These are phyloP conservation scores for Herpetomonas muscarum DNA, from an alignment of 208 protist species.

Conservation along the genomic window DNA sequence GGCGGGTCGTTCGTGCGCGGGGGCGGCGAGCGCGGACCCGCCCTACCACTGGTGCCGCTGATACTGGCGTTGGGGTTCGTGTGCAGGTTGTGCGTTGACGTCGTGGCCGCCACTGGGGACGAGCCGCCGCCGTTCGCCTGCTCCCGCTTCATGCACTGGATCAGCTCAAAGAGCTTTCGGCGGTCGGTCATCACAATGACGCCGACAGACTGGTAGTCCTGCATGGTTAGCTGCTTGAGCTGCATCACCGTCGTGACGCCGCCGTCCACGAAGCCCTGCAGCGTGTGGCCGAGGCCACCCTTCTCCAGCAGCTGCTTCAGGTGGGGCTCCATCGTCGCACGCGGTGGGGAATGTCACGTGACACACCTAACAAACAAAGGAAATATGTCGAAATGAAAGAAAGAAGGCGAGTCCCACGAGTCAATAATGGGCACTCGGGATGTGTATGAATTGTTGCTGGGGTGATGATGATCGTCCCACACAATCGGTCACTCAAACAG, in stretches of 20 bases:
- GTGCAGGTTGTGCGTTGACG: background rate
- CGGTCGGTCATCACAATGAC: constrained; percentile 89
- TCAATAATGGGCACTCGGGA: too few species aligned
- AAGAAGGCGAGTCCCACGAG: too few species aligned
- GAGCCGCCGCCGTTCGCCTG: constrained; percentile 12
- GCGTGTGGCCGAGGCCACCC: constrained; percentile 71
- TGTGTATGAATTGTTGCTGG: too few species aligned
- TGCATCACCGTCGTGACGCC: constrained; percentile 65
- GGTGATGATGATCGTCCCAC: too few species aligned
- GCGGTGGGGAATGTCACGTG: too few species aligned
- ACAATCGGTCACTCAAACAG: too few species aligned
- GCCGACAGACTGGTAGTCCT: constrained; percentile 89
- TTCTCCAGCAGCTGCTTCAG: constrained; percentile 75
- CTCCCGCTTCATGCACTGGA: constrained; percentile 87
- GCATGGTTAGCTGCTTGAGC: constrained; percentile 87
- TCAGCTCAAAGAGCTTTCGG: constrained; percentile 91
- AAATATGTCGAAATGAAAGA: constrained; percentile 4
- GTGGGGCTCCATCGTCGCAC: constrained; percentile 59
- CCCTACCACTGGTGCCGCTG: constrained; percentile 9
- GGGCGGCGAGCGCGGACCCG: constrained; percentile 2
- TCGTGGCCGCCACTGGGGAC: constrained; percentile 2
- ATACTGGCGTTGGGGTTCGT: constrained; percentile 5
- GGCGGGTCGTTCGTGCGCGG: constrained; percentile 6
- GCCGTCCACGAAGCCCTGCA: constrained; percentile 78
- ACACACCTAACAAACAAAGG: too few species aligned